These are phyloP conservation scores for Bothriochloa decipiens DNA, from an alignment of 176 grass and related monocot species.

Conservation along the genomic window DNA sequence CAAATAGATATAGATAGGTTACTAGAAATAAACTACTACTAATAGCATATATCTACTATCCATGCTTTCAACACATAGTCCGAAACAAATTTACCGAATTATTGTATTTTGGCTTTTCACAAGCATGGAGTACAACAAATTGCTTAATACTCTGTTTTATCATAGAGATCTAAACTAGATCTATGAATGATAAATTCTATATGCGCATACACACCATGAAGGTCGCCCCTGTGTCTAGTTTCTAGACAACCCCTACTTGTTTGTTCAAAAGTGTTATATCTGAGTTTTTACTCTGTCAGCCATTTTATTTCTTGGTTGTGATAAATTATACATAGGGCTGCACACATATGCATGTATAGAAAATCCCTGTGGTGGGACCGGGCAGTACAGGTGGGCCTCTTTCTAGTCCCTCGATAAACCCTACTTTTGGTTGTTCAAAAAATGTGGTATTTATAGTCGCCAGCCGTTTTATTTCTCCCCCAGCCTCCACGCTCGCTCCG, in stretches of 20 bases:
- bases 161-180: neutral
- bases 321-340: neutral
- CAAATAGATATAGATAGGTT: neutral
- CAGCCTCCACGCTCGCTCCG: neutral
- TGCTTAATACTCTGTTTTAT: neutral
- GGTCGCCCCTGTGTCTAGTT: neutral
- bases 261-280: neutral
- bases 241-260: neutral
- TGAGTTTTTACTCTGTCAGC: neutral
- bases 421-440: neutral
- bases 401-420: neutral
- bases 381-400: neutral
- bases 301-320: neutral
- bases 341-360: too few relatives aligned
- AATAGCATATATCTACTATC: neutral
- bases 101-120: neutral
- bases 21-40: neutral
- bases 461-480: neutral
- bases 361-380: neutral
- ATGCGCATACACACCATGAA: neutral
- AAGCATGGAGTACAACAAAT: neutral
- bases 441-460: neutral
- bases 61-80: neutral
- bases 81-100: neutral
- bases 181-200: neutral